Conservation (phyloP, 441 rosid genomes). For the Raphanus hybrid region DNA sequence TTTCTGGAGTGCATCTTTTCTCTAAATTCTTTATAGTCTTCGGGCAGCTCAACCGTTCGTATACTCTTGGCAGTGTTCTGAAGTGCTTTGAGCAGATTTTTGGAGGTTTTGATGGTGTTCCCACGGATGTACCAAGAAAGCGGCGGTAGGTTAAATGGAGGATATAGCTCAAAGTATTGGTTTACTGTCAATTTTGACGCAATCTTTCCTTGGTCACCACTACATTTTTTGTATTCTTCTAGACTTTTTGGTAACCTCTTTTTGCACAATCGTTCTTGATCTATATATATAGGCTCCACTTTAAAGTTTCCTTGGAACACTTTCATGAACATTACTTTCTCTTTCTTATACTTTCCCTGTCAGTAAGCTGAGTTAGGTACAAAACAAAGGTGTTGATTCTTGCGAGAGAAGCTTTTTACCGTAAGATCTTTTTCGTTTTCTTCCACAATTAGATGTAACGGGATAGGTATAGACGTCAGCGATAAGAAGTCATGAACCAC, state of each 20-base stretch:
- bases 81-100: constrained; percentile 48
- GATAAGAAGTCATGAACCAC: background rate
- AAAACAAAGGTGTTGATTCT: constrained; percentile 1
- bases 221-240: constrained; percentile 70
- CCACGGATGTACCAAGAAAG: constrained; percentile 91
- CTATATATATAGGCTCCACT: constrained; percentile 75
- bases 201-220: constrained; percentile 70
- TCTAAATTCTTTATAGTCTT: background rate
- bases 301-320: constrained; percentile 87
- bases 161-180: constrained; percentile 78
- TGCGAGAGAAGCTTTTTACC: constrained; percentile 46
- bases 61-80: background rate
- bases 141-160: constrained; percentile 77
- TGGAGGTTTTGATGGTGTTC: constrained; percentile 56
- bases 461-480: background rate
- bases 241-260: constrained; percentile 58
- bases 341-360: constrained; percentile 86
- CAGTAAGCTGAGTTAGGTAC: background rate
- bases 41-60: background rate
- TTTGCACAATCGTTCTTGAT: constrained; percentile 58
- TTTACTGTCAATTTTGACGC: constrained; percentile 80
- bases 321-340: constrained; percentile 77
- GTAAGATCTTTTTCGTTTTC: constrained; percentile 47
- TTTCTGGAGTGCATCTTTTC: no score
- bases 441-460: background rate